phyloP scores from a whole-genome alignment of 257 asterid genomes.

The Rauvolfia tetraphylla region DNA sequence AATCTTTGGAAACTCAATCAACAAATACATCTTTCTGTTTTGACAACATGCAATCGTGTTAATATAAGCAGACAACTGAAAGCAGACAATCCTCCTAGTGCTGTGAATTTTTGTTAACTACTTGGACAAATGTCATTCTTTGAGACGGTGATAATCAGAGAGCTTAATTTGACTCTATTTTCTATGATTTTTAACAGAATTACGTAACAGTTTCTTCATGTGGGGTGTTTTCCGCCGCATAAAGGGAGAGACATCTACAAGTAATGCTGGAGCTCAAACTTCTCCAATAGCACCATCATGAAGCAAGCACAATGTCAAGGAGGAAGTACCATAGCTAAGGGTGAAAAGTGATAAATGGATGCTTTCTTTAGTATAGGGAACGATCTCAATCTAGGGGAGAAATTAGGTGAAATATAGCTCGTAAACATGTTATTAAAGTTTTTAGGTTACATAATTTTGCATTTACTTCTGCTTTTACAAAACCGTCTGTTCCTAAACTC shows the following conservation, averaged over 20 bases:
- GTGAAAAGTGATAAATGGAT: neutral
- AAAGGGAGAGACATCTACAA: neutral
- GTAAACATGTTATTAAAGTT: neutral
- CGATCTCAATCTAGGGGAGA: neutral
- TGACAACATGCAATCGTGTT: neutral
- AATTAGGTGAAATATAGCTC: neutral
- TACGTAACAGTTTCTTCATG: conserved; percentile 2
- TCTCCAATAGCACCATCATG: neutral
- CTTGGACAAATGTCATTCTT: neutral
- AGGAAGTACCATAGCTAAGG: neutral
- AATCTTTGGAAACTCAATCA: neutral
- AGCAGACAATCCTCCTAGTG: neutral
- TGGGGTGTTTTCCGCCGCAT: conserved; percentile 3
- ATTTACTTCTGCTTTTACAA: neutral
- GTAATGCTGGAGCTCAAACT: neutral
- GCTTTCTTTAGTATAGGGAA: neutral
- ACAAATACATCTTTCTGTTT: neutral
- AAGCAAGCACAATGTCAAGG: neutral
- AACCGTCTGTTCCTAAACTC: neutral
- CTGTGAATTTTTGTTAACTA: neutral
- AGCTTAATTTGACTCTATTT: too few species aligned
- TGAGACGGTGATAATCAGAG: neutral
- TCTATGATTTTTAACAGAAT: neutral
- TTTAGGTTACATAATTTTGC: neutral
- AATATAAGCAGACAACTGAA: too few species aligned